Evolutionary conservation across 1,284 basidiomycete species (phyloP).

Genomic region (Microstroma glucosiphilum): DNA sequence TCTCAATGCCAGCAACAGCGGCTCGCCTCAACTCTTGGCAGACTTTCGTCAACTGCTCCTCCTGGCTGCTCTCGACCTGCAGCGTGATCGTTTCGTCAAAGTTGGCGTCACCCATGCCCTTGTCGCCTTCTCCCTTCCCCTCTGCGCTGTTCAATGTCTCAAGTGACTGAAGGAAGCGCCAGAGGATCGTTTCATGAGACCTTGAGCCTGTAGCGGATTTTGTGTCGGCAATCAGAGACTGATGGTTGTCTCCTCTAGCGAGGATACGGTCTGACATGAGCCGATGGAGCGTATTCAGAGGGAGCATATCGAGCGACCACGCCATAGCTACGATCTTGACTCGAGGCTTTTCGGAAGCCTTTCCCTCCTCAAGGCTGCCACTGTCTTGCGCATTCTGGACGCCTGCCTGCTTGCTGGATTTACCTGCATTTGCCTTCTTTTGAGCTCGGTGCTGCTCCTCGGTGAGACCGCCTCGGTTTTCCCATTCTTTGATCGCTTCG

Average conservation of each 20-base stretch:
- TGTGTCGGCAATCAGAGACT: constrained; percentile 31
- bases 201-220: constrained; percentile 3
- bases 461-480: neutral
- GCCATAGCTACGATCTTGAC: constrained; percentile 36
- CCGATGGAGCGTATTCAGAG: constrained; percentile 32
- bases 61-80: constrained; percentile 55
- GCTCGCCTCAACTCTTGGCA: constrained; percentile 12
- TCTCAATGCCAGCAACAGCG: constrained; percentile 14
- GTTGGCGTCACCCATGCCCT: constrained; percentile 53
- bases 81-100: constrained; percentile 67
- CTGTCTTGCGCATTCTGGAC: neutral
- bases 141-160: constrained; percentile 59
- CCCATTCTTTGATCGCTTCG: constrained; percentile 17
- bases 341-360: constrained; percentile 14
- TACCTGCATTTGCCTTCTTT: constrained; percentile 14
- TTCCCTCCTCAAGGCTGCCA: neutral
- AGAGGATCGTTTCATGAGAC: constrained; percentile 72
- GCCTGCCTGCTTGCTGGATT: neutral
- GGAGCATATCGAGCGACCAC: constrained; percentile 30
- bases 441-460: neutral
- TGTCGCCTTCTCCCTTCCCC: constrained; percentile 40
- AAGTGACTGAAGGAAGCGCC: constrained; percentile 62
- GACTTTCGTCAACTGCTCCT: constrained; percentile 20
- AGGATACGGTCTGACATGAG: constrained; percentile 33
- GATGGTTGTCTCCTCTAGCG: constrained; percentile 41